Evolutionary conservation across 805 yeast genomes (phyloP), one percentile per base, ranked within the genome.

Genomic region (Lachancea sp.): DNA sequence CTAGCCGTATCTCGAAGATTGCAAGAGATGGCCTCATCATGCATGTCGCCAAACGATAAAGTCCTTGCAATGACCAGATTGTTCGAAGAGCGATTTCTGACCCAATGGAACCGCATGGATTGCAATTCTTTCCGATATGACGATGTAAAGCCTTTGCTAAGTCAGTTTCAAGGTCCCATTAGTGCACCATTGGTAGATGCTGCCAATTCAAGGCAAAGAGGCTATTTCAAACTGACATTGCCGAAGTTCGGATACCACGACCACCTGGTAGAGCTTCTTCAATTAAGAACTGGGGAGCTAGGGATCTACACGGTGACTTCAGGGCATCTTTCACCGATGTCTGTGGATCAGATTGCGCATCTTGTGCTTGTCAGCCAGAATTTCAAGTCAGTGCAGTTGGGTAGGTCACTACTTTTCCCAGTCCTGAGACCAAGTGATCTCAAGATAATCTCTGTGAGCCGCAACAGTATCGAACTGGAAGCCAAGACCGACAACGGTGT

Each of bases 371-470:
- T 54, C 7, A 46, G 51, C 13, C 47, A 44, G 33, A 36, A 44
- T 2, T 25, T 49, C 33, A n/a, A 34, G 20, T 20, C 33, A 13
- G 39, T 55, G 29, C 49, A 53, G 37, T 18, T 60, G 13, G 63
- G 63, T 1, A 58, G 60, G 44, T 49, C 57, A 3, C 45, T 63
- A 31, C 38, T 63, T 2, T 62, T 63, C 43, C 58, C 58, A 17
- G 45, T 57, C 6, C 33, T 63, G 8, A 53, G 57, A 40, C 44
- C 49, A 15, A 49, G 46, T 18, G 63, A 62, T 41, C 47, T 63
- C 19, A 45, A 39, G 18, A 42, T 62, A 3, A 15, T 45, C 9
- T 44, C 46, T 6, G 35, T 36, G 20, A 20, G 47, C 1, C 38
- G 41, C 1, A 34, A 41, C 12, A 50, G 58, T 4, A 35, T 56